A percentile compares a stretch with the other conserved stretches of the same genome.
Conservation (phyloP, 2,329 filamentous ascomycete species). For the Aspergillus amoenus region DNA sequence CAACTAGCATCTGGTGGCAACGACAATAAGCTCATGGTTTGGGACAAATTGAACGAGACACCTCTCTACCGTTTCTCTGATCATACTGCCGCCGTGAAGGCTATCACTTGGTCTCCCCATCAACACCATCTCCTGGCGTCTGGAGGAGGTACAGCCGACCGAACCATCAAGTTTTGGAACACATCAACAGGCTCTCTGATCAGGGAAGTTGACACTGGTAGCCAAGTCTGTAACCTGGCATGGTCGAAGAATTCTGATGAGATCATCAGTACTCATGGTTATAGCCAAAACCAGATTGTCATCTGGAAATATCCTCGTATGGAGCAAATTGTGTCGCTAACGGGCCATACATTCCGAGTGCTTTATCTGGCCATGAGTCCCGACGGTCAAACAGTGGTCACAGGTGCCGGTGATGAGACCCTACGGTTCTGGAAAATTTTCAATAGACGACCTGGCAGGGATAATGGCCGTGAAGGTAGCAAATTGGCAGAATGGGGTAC, state of each 20-base stretch:
- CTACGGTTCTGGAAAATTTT: constrained; percentile 97
- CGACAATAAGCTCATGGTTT: constrained; percentile 98
- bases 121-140: constrained; percentile 92
- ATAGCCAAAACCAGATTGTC: constrained; percentile 97
- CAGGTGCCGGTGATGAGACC: constrained; percentile 94
- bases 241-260: constrained; percentile 99
- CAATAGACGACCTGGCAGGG: constrained; percentile 71
- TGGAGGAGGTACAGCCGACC: constrained; percentile 91
- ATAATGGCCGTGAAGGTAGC: constrained; percentile 65
- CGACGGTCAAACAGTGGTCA: constrained; percentile 89
- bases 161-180: constrained; percentile 97
- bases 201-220: constrained; percentile 92
- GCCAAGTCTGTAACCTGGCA: constrained; percentile 96
- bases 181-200: constrained; percentile 77
- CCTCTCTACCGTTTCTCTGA: constrained; percentile 93
- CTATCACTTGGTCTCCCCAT: constrained; percentile 96
- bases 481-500: constrained; percentile 77
- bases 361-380: constrained; percentile 97
- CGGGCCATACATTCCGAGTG: constrained; percentile 94
- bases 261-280: constrained; percentile 94
- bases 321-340: constrained; percentile 93
- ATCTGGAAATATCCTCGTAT: constrained; percentile 99
- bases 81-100: constrained; percentile 94
- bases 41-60: constrained; percentile 92
- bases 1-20: constrained; percentile 95